Evolutionary conservation across 495 filamentous ascomycete species (phyloP), one percentile per base, ranked within the genome.

Genomic region (Terfezia boudieri): DNA sequence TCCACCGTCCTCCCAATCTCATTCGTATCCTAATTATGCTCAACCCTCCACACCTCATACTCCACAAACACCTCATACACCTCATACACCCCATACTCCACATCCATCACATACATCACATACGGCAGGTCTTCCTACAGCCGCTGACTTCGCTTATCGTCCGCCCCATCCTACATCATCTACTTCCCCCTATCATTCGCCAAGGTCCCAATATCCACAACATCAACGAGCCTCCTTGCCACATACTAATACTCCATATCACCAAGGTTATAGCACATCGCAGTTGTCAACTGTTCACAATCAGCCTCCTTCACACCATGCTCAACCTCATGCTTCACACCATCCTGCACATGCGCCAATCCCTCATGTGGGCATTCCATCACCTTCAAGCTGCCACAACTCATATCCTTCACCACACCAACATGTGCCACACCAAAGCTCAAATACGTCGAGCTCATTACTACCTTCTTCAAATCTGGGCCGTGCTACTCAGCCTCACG

Each of bases 111-210:
- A 59, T 51, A 41, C n/a, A 9, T 60, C 53, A 32, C 57, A 59
- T 51, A 41, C n/a, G 2, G 5, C 16, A 12, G 50, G 50, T 1
- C 14, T 22, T 20, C 50, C 50, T 4, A 14, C 22, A 16, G 16
- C 50, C 50, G 17, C 16, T 23, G 16, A 51, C 50, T 51, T 35
- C 14, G 26, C 50, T 12, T 20, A 51, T 20, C 41, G 41, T 14
- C 41, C 41, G 14, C 17, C 41, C 3, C 41, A 46, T 14, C 14
- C 41, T 5, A 14, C 41, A 1, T 46, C 41, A 20, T 14, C 41
- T 14, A 46, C 41, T 46, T 65, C 62, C 4, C 57, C 63, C 35
- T 65, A 65, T 26, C 56, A 64, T 20, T 62, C 63, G 8, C 59
- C 63, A 14, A 54, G 62, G 8, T 52, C 55, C 38, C 50, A 53